phyloP scores from a whole-genome alignment of 2,329 filamentous ascomycete species.

The Fusarium sp. region DNA sequence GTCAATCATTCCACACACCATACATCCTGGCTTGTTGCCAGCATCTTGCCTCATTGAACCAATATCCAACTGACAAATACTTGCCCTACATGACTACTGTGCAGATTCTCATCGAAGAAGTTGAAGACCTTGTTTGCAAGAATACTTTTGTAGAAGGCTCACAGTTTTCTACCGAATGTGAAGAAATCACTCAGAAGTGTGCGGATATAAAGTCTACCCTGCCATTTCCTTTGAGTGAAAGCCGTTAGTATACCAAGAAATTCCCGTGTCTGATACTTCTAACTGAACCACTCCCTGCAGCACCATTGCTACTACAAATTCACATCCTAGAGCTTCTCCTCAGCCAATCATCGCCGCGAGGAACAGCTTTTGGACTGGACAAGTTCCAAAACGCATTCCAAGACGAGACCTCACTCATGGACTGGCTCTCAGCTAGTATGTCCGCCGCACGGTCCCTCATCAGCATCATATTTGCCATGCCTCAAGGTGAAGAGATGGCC shows the following conservation, averaged over 20 bases:
- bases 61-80: slow-evolving; percentile 45
- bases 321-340: slow-evolving; percentile 49
- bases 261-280: accelerated
- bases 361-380: slow-evolving; percentile 46
- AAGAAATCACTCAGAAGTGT: slow-evolving; percentile 24
- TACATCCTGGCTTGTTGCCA: slow-evolving; percentile 48
- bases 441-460: slow-evolving; percentile 46
- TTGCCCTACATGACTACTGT: slow-evolving; percentile 45
- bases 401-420: slow-evolving; percentile 29
- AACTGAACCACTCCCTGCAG: slow-evolving; percentile 4
- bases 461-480: slow-evolving; percentile 42
- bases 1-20: slow-evolving; percentile 38
- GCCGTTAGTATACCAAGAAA: slow-evolving; percentile 36
- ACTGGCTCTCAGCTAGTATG: slow-evolving; percentile 50
- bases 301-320: slow-evolving; percentile 46
- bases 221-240: slow-evolving; percentile 48
- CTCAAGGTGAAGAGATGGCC: slow-evolving; percentile 44
- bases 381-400: slow-evolving; percentile 32
- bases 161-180: slow-evolving; percentile 21
- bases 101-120: slow-evolving; percentile 46
- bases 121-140: slow-evolving; percentile 43
- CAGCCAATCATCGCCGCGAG: slow-evolving; percentile 46
- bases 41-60: slow-evolving; percentile 25
- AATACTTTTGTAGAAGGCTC: not conserved
- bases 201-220: slow-evolving; percentile 39